A percentile compares a stretch with the other conserved stretches of the same genome.
phyloP scores from a whole-genome alignment of 176 grass and related monocot genomes.

The Ensete glaucum region DNA sequence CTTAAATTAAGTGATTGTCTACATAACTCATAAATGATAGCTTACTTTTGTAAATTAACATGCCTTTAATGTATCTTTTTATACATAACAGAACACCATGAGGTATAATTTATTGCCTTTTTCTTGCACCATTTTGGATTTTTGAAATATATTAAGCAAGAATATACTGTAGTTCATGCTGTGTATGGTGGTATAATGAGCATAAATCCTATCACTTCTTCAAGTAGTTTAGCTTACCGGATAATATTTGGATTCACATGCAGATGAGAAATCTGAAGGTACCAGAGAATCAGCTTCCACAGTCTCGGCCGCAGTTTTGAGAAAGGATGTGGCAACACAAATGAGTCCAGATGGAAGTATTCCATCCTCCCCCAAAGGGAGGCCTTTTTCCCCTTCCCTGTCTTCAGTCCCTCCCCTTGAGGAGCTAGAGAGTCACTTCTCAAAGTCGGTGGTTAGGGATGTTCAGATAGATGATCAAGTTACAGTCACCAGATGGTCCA shows the following conservation, averaged over 20 bases:
- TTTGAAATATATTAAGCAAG: no score
- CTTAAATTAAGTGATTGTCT: no score
- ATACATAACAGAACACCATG: no score
- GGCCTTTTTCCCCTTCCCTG: constrained; percentile 26
- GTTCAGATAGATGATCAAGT: constrained; percentile 71
- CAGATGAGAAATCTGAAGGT: constrained; percentile 50
- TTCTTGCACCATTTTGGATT: no score
- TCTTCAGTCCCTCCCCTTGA: constrained; percentile 26
- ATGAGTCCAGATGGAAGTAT: constrained; percentile 67
- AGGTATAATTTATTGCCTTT: no score
- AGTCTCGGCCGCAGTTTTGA: constrained; percentile 18
- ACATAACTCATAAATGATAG: no score
- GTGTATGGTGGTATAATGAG: background rate
- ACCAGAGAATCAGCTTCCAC: constrained; percentile 28
- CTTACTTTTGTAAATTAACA: no score
- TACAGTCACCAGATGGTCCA: constrained; percentile 72
- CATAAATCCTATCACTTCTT: background rate
- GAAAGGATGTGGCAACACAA: constrained; percentile 71
- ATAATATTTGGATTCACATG: constrained; percentile 20
- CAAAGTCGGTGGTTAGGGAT: constrained; percentile 72
- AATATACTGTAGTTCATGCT: background rate
- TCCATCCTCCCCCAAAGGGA: constrained; percentile 41
- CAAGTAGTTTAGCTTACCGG: background rate
- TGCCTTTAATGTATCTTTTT: no score
- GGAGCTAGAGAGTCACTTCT: constrained; percentile 48